Evolutionary conservation across 257 asterid genomes (phyloP), one percentile per base, ranked within the genome.

Genomic region (Haberlea rhodopensis): DNA sequence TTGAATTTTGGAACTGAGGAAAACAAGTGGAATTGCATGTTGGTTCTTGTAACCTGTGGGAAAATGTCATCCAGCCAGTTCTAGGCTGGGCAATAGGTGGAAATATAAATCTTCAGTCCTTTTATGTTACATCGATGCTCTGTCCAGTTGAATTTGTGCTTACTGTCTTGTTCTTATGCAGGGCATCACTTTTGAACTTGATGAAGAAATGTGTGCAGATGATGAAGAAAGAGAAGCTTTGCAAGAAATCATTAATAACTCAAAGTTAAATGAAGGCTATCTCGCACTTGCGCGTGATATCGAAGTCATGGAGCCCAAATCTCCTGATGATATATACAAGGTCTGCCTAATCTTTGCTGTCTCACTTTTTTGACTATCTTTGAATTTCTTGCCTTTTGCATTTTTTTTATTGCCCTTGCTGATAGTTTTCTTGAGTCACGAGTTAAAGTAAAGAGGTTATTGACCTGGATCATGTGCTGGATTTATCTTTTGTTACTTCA

Each of bases 281-380:
- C 96, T 94, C 66, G 81, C 97, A 25, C 96, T 94, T 78, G 99
- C 97, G 63, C 96, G 99, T 46, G 99, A 94, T 78, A 86, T 94
- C 53, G 99, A 90, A 77, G 99, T 94, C 63, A 94, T 90, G 97
- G 99, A 94, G 78, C 85, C 99, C 57, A 94, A 90, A 80, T 85
- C 96, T 67, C 99, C 97, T 3, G 99, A 90, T 45, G 99, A 94
- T 64, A 87, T 94, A 48, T 94, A 90, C 83, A 94, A 94, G 96
- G 98, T 88, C 53, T 57, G 51, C 16, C 66, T 73, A 4, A 34
- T 60, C 37, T 65, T 60, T 55, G 23, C 31, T 31, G 28, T 62
- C 43, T 32, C 48, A 16, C 31, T 60, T 65, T 51, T 66, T 29
- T 25, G 19, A 8, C 45, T 48, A 19, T 20, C 23, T 63, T 57